Percentiles rank a stretch among this genome's conserved stretches.
Evolutionary conservation across 768 basidiomycete genomes (phyloP).

Genomic region (Holtermannia corniformis): DNA sequence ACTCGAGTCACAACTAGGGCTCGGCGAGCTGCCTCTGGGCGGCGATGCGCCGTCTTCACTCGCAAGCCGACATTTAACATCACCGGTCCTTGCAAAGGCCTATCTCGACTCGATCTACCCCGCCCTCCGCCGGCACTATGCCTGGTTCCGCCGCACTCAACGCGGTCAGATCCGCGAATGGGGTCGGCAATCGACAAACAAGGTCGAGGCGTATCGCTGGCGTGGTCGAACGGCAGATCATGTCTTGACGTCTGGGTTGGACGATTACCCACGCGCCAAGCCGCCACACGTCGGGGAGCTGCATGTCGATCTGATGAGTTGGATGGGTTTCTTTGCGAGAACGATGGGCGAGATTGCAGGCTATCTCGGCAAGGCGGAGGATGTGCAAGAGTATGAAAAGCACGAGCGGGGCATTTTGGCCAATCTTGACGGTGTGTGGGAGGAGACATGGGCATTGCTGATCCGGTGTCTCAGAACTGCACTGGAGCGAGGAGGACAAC

Average conservation of each 20-base stretch:
- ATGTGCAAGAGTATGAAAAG: constrained; percentile 61
- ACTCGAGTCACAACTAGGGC: constrained; percentile 48
- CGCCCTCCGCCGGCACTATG: constrained; percentile 79
- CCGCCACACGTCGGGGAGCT: constrained; percentile 83
- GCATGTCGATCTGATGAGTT: constrained; percentile 84
- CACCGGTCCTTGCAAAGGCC: constrained; percentile 53
- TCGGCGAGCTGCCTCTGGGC: constrained; percentile 30
- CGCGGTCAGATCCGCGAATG: constrained; percentile 90
- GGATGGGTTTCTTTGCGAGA: constrained; percentile 92
- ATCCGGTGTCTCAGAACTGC: constrained; percentile 64
- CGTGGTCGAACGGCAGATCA: constrained; percentile 66
- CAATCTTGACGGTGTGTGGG: constrained; percentile 69
- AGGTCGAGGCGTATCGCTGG: constrained; percentile 88
- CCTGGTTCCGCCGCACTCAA: constrained; percentile 93
- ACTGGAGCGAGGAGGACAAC: constrained; percentile 78
- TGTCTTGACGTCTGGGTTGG: constrained; percentile 88
- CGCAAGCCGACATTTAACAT: constrained; percentile 44
- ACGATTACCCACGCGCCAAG: constrained; percentile 81
- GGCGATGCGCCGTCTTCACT: constrained; percentile 4
- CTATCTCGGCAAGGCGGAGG: constrained; percentile 77
- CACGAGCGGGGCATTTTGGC: constrained; percentile 70
- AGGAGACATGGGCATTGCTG: background rate
- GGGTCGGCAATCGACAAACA: constrained; percentile 64
- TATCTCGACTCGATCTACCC: constrained; percentile 74
- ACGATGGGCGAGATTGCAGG: constrained; percentile 87